Evolutionary conservation across 106 monocot genomes (phyloP).

Genomic region (Platanthera zijinensis): DNA sequence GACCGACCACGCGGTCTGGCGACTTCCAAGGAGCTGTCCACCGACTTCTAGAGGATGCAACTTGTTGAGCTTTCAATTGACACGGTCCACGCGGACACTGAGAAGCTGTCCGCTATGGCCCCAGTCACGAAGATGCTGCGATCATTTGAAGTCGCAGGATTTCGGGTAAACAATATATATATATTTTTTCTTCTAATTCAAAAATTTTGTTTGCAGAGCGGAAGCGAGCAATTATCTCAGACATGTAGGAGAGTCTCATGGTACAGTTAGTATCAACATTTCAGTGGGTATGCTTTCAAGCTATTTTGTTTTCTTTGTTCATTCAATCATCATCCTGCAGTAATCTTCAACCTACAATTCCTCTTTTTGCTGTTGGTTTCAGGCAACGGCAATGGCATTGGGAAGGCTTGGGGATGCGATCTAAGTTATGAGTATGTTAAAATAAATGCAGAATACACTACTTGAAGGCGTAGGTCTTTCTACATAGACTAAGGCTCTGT

Average conservation of each 20-base stretch:
- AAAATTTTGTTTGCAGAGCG: constrained; percentile 22
- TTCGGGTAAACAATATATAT: too few relatives aligned
- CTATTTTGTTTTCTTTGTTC: neutral
- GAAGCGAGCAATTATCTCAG: constrained; percentile 81
- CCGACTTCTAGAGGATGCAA: too few relatives aligned
- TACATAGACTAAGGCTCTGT: too few relatives aligned
- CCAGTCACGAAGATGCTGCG: too few relatives aligned
- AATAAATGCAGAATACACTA: constrained; percentile 96
- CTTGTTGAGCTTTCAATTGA: too few relatives aligned
- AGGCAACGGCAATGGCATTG: constrained; percentile 52
- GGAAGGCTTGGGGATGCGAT: constrained; percentile 96
- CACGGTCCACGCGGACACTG: too few relatives aligned
- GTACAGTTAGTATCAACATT: constrained; percentile 70
- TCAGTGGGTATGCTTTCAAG: constrained; percentile 60
- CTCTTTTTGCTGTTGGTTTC: constrained; percentile 3
- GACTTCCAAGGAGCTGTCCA: too few relatives aligned
- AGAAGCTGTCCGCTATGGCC: too few relatives aligned
- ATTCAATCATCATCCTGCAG: neutral
- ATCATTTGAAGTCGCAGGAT: too few relatives aligned
- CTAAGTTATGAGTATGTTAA: constrained; percentile 95
- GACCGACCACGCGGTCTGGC: too few relatives aligned
- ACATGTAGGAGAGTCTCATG: constrained; percentile 69
- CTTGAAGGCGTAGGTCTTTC: constrained; percentile 16
- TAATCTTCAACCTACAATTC: neutral
- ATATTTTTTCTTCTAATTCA: too few relatives aligned